Percentiles rank a stretch among this genome's conserved stretches.
phyloP scores from a whole-genome alignment of 805 yeast species.

The Pichia deserticola region DNA sequence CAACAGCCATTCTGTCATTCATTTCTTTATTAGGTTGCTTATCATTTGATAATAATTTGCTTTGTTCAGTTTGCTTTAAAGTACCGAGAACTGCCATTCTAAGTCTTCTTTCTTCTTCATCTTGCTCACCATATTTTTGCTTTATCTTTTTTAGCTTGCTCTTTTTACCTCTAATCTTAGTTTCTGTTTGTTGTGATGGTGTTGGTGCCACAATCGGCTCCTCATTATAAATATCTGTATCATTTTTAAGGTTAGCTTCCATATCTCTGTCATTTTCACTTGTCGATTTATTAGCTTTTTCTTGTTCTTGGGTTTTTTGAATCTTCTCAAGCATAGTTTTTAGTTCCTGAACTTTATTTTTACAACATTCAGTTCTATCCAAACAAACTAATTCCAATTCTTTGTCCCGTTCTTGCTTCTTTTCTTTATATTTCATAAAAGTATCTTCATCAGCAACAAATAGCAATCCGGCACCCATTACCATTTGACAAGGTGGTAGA shows the following conservation, averaged over 20 bases:
- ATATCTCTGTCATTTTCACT: conserved; percentile 10
- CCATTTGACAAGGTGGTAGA: conserved; percentile 73
- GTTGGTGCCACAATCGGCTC: conserved; percentile 9
- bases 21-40: conserved; percentile 3
- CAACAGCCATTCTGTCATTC: conserved; percentile 7
- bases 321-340: conserved; percentile 19
- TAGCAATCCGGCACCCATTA: conserved; percentile 81
- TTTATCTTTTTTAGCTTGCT: conserved; percentile 77
- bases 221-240: neutral
- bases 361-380: conserved; percentile 20
- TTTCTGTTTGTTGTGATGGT: conserved; percentile 23
- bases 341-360: conserved; percentile 24
- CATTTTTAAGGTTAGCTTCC: neutral
- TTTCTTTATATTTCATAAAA: conserved; percentile 27
- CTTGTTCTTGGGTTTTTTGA: conserved; percentile 19
- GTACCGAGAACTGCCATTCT: conserved; percentile 84
- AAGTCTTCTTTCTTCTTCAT: conserved; percentile 72
- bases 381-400: conserved; percentile 26
- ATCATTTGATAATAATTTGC: neutral
- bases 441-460: conserved; percentile 63
- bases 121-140: conserved; percentile 82
- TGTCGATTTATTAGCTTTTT: conserved; percentile 8
- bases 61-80: conserved; percentile 45
- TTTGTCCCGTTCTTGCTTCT: conserved; percentile 19
- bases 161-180: conserved; percentile 72